Evolutionary conservation across 306 rosid genomes (phyloP).

Genomic region (Casuarina cunninghamiana): DNA sequence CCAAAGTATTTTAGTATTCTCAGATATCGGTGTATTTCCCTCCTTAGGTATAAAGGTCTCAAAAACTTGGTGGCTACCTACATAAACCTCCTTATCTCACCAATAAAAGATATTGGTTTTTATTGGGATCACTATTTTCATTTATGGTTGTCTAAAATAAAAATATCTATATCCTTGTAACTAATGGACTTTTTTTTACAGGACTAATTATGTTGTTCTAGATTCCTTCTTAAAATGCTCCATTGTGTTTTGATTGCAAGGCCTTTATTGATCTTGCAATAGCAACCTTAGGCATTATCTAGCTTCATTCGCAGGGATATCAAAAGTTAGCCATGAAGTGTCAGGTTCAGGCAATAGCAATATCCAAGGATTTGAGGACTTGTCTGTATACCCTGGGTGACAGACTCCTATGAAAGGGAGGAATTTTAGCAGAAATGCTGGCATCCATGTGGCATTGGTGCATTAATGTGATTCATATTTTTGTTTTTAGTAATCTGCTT

Average conservation of each 20-base stretch:
- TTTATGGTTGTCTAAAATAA: background rate
- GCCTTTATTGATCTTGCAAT: background rate
- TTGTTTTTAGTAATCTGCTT: background rate
- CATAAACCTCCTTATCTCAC: background rate
- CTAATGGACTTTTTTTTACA: background rate
- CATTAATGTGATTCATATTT: background rate
- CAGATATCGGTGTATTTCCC: background rate
- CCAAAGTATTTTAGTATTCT: background rate
- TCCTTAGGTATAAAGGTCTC: background rate
- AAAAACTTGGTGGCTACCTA: background rate
- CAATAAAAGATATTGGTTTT: background rate
- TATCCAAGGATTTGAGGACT: background rate
- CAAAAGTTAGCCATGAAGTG: background rate
- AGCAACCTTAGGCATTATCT: background rate
- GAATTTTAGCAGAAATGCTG: background rate
- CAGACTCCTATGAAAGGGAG: background rate
- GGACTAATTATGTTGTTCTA: background rate
- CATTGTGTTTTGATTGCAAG: background rate
- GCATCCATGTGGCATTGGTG: background rate
- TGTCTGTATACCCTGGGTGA: background rate
- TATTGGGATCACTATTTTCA: background rate
- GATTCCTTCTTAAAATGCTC: background rate
- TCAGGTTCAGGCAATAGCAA: background rate
- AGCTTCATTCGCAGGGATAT: background rate
- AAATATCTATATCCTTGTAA: background rate